A percentile compares a stretch with the other conserved stretches of the same genome.
phyloP scores from a whole-genome alignment of 345 rosid genomes.

The Adansonia digitata region DNA sequence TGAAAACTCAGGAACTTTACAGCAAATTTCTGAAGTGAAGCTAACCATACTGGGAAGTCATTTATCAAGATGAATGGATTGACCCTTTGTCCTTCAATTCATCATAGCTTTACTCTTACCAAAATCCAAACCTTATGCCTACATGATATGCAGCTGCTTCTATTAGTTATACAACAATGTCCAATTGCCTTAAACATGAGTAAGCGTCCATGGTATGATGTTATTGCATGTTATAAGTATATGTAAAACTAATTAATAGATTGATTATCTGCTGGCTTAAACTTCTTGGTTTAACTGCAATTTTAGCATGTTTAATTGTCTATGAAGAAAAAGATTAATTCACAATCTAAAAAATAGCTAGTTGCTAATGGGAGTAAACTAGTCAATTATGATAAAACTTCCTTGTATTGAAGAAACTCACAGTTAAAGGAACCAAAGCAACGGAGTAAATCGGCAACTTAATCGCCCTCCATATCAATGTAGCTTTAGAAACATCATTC shows the following conservation, averaged over 20 bases:
- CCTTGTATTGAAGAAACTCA: slow-evolving; percentile 30
- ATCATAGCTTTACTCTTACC: background rate
- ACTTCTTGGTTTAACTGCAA: background rate
- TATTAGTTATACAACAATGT: background rate
- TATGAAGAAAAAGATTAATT: too few relatives aligned
- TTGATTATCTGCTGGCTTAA: background rate
- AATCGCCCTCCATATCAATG: slow-evolving; percentile 86
- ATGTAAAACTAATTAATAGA: background rate
- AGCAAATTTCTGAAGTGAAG: background rate
- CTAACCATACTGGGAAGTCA: background rate
- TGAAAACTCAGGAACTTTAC: background rate
- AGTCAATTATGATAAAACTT: background rate
- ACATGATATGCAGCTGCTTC: background rate
- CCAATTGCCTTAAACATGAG: background rate
- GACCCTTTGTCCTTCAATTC: background rate
- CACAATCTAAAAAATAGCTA: too few relatives aligned
- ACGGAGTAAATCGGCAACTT: slow-evolving; percentile 83
- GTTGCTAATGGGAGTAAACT: background rate
- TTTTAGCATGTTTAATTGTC: background rate
- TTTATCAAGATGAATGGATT: background rate
- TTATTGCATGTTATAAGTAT: background rate
- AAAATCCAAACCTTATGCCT: background rate
- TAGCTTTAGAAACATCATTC: slow-evolving; percentile 42
- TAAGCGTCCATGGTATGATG: background rate
- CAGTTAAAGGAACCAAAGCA: slow-evolving; percentile 82